A percentile compares a stretch with the other conserved stretches of the same genome.
phyloP scores from a whole-genome alignment of 768 basidiomycete genomes.

The Mrakia frigida region DNA sequence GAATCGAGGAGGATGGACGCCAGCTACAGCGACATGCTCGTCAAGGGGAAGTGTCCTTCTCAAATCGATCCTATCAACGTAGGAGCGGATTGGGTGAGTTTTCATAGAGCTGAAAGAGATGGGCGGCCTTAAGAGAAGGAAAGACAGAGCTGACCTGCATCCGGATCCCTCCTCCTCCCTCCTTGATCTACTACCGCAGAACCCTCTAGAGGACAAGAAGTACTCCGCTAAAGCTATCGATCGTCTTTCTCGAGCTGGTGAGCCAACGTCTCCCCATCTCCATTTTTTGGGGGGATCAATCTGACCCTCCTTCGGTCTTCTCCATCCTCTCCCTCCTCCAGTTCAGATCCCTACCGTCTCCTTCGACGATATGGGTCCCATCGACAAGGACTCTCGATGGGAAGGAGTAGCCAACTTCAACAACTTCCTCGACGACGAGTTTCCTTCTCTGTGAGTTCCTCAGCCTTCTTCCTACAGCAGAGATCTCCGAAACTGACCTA shows the following conservation, averaged over 20 bases:
- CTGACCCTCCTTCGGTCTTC: too few species aligned
- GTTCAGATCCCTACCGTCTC: constrained; percentile 20
- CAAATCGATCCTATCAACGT: constrained; percentile 25
- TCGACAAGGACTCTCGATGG: constrained; percentile 15
- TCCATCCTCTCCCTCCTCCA: too few species aligned
- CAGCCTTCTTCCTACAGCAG: background rate
- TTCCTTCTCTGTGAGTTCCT: constrained; percentile 8
- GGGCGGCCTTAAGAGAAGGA: background rate
- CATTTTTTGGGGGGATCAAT: too few species aligned
- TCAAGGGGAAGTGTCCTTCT: constrained; percentile 14
- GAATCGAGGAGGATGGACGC: background rate
- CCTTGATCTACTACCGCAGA: background rate
- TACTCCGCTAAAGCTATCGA: constrained; percentile 6
- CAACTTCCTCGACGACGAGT: constrained; percentile 24
- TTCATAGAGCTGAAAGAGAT: background rate
- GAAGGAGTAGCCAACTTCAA: background rate
- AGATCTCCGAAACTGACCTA: background rate
- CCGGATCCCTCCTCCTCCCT: background rate
- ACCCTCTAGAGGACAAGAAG: constrained; percentile 5
- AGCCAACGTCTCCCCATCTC: background rate
- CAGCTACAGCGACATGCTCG: background rate
- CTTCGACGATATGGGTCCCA: constrained; percentile 20
- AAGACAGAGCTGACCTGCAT: background rate
- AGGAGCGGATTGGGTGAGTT: constrained; percentile 23
- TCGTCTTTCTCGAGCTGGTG: constrained; percentile 19